Percentiles rank a stretch among this genome's conserved stretches.
These are phyloP conservation scores for Hanseniaspora uvarum DNA, from an alignment of 1,139 yeast species.

Conservation along the genomic window DNA sequence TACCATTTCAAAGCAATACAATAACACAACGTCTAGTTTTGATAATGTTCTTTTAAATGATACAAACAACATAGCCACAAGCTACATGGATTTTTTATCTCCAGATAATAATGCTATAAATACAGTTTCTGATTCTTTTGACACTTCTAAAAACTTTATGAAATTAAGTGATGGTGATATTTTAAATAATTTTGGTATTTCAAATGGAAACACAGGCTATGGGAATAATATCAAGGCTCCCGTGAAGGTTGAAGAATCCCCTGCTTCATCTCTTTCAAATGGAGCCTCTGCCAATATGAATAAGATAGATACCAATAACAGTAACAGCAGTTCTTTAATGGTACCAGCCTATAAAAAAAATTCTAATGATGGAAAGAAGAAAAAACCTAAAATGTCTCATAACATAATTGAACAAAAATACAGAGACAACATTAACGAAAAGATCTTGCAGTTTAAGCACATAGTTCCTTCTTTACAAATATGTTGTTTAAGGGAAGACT, in stretches of 20 bases:
- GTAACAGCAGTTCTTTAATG: background rate
- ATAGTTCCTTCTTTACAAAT: slow-evolving; percentile 55
- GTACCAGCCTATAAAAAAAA: background rate
- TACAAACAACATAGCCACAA: background rate
- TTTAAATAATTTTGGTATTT: background rate
- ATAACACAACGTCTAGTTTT: background rate
- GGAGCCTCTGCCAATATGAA: background rate
- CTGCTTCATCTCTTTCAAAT: background rate
- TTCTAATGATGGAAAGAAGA: slow-evolving; percentile 21
- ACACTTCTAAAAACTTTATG: background rate
- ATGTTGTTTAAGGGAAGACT: slow-evolving; percentile 33
- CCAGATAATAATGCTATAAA: background rate
- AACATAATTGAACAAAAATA: slow-evolving; percentile 69
- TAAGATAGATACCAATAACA: background rate
- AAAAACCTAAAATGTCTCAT: slow-evolving; percentile 54
- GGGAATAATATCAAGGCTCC: background rate
- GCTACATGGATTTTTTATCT: background rate
- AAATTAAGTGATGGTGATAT: background rate
- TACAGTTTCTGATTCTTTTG: background rate
- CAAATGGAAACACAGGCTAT: background rate
- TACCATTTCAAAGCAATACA: slow-evolving; percentile 13
- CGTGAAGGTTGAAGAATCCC: background rate
- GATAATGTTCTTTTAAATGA: background rate
- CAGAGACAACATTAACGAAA: slow-evolving; percentile 60
- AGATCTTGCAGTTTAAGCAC: slow-evolving; percentile 54